Evolutionary conservation across 2,329 filamentous ascomycete species (phyloP).

Genomic region (Penicillium nordicum): DNA sequence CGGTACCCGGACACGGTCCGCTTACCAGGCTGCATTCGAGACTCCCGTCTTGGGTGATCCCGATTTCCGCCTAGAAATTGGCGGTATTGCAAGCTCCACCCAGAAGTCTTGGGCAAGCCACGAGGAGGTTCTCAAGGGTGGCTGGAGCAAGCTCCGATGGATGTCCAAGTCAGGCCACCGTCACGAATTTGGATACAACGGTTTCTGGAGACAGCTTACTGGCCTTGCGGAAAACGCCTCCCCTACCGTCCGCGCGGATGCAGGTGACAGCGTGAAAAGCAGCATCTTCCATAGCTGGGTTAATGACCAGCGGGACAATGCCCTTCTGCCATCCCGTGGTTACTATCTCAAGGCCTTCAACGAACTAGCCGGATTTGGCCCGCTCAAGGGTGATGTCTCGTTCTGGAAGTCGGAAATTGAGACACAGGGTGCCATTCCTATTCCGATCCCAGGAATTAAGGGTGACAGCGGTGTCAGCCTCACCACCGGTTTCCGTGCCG

Average conservation of each 20-base stretch:
- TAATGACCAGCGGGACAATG: conserved; percentile 76
- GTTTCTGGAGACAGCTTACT: conserved; percentile 85
- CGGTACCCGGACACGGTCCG: conserved; percentile 84
- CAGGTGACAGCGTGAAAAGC: conserved; percentile 87
- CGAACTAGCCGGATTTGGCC: conserved; percentile 84
- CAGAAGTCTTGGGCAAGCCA: conserved; percentile 92
- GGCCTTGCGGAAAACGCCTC: conserved; percentile 72
- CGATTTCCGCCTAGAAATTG: conserved; percentile 72
- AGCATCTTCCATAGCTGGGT: conserved; percentile 77
- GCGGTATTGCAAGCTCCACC: conserved; percentile 77
- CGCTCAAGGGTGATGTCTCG: conserved; percentile 81
- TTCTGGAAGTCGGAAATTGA: conserved; percentile 93
- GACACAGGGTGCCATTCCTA: conserved; percentile 68
- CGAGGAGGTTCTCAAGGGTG: conserved; percentile 81
- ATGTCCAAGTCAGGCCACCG: conserved; percentile 60
- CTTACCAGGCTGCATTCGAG: conserved; percentile 82
- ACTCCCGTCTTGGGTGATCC: conserved; percentile 82
- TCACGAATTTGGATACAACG: conserved; percentile 77
- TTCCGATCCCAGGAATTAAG: conserved; percentile 66
- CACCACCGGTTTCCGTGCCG: conserved; percentile 75
- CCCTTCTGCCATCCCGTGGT: conserved; percentile 76
- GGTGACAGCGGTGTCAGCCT: conserved; percentile 75
- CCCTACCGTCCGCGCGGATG: conserved; percentile 75
- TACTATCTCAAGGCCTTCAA: conserved; percentile 74
- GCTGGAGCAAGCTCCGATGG: conserved; percentile 73